These are phyloP conservation scores for Lipomyces spencermartinsiae DNA, from an alignment of 805 yeast species.

Conservation along the genomic window DNA sequence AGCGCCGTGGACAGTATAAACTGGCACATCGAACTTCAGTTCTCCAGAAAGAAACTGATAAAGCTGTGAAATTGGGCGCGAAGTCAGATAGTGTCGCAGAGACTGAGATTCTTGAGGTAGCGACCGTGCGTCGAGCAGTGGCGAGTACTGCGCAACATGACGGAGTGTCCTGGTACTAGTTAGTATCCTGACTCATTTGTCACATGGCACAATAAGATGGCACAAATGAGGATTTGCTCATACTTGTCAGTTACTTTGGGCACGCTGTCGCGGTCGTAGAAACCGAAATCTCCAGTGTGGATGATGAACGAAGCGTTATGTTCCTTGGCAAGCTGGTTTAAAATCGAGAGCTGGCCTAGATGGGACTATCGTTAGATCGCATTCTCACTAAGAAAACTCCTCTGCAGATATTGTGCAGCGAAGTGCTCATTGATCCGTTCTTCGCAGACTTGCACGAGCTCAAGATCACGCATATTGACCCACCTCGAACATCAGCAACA, in stretches of 20 bases:
- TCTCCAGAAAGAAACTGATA: conserved; percentile 56
- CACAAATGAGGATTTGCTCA: conserved; percentile 39
- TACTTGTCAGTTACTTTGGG: conserved; percentile 61
- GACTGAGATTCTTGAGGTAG: conserved; percentile 57
- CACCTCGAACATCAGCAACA: conserved; percentile 37
- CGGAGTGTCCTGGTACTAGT: conserved; percentile 47
- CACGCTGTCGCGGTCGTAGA: conserved; percentile 66
- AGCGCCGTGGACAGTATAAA: conserved; percentile 79
- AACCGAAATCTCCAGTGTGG: conserved; percentile 83
- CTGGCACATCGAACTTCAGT: conserved; percentile 59
- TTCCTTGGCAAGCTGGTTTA: conserved; percentile 57
- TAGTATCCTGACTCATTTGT: conserved; percentile 9
- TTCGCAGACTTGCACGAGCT: background rate
- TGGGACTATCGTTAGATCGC: background rate
- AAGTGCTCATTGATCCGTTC: background rate
- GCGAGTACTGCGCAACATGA: conserved; percentile 71
- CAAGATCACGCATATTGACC: conserved; percentile 7
- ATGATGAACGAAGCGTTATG: conserved; percentile 60
- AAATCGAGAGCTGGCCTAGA: conserved; percentile 52
- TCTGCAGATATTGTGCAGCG: background rate
- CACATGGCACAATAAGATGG: background rate
- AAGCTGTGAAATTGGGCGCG: conserved; percentile 56
- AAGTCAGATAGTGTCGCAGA: conserved; percentile 36
- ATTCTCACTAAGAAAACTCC: background rate
- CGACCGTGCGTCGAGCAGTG: conserved; percentile 57